phyloP scores from a whole-genome alignment of 2,329 filamentous ascomycete species.

The Colletotrichum camelliae region DNA sequence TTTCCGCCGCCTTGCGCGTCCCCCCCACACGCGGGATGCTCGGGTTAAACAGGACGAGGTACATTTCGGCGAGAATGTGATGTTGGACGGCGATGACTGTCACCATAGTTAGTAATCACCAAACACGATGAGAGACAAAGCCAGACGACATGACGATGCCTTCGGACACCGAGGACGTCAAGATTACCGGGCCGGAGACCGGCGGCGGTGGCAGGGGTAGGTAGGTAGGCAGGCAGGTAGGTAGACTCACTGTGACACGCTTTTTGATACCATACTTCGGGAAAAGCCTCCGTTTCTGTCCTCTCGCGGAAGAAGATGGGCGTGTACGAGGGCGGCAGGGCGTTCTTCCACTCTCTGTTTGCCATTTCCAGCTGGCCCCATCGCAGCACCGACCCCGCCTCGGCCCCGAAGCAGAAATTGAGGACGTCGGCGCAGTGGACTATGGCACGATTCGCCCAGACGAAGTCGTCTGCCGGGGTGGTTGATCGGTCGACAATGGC shows the following conservation, averaged over 20 bases:
- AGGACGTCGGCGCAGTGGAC: conserved; percentile 68
- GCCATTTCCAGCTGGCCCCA: conserved; percentile 23
- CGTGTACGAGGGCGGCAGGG: conserved; percentile 21
- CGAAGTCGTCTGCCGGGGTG: conserved; percentile 52
- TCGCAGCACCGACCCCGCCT: conserved; percentile 21
- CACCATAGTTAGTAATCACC: conserved; percentile 23
- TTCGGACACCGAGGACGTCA: conserved; percentile 21
- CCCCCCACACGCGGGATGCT: conserved; percentile 54
- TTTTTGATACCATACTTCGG: conserved; percentile 24
- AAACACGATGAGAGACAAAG: conserved; percentile 27
- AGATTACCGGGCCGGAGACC: neutral
- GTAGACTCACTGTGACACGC: conserved; percentile 20
- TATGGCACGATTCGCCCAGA: conserved; percentile 68
- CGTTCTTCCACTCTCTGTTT: conserved; percentile 23
- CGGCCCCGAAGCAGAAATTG: conserved; percentile 64
- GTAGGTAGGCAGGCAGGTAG: neutral
- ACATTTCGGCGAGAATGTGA: conserved; percentile 62
- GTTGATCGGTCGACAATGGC: conserved; percentile 57
- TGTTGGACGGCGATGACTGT: conserved; percentile 65
- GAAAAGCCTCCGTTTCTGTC: conserved; percentile 39
- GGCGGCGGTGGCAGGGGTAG: neutral
- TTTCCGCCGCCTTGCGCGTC: conserved; percentile 34
- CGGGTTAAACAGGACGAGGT: conserved; percentile 62
- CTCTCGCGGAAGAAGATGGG: conserved; percentile 23
- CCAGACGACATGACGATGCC: conserved; percentile 45